Evolutionary conservation across 495 filamentous ascomycete species (phyloP).

Genomic region (Aspergillus wentii): DNA sequence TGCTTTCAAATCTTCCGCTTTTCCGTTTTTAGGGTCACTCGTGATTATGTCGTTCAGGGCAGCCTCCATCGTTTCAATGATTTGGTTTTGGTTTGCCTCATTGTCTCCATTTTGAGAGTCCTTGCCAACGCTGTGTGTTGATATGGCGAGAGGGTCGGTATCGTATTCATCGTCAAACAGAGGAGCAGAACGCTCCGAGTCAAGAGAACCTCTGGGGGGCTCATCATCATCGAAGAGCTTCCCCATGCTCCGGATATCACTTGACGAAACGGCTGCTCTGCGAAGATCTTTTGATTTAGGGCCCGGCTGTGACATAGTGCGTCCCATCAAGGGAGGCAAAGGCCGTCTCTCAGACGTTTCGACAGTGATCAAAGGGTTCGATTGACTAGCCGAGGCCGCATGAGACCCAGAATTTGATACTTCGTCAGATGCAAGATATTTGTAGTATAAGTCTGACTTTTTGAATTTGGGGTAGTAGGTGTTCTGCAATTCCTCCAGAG

Average conservation of each 20-base stretch:
- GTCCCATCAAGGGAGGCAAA: constrained; percentile 36
- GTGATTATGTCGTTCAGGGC: constrained; percentile 95
- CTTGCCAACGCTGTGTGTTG: constrained; percentile 51
- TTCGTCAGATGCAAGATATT: constrained; percentile 88
- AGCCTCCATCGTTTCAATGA: constrained; percentile 90
- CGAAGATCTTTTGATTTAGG: constrained; percentile 44
- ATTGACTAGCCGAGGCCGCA: constrained; percentile 14
- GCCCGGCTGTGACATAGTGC: constrained; percentile 36
- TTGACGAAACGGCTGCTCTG: constrained; percentile 53
- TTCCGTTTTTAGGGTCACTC: constrained; percentile 60
- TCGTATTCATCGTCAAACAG: constrained; percentile 66
- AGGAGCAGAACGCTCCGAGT: constrained; percentile 47
- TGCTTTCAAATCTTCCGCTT: constrained; percentile 56
- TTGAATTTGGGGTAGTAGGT: constrained; percentile 81
- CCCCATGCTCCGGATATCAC: constrained; percentile 43
- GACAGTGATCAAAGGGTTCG: constrained; percentile 20
- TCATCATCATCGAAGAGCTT: constrained; percentile 43
- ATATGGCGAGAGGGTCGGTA: constrained; percentile 56
- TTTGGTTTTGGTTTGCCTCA: constrained; percentile 40
- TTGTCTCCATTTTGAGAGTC: constrained; percentile 46
- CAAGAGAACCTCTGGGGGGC: constrained; percentile 51
- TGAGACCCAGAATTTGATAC: constrained; percentile 43
- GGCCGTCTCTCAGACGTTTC: constrained; percentile 33
- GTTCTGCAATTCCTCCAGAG: constrained; percentile 76
- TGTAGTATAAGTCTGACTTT: constrained; percentile 89